These are phyloP conservation scores for Chaetomium sp. DNA, from an alignment of 2,329 filamentous ascomycete genomes.

Conservation along the genomic window DNA sequence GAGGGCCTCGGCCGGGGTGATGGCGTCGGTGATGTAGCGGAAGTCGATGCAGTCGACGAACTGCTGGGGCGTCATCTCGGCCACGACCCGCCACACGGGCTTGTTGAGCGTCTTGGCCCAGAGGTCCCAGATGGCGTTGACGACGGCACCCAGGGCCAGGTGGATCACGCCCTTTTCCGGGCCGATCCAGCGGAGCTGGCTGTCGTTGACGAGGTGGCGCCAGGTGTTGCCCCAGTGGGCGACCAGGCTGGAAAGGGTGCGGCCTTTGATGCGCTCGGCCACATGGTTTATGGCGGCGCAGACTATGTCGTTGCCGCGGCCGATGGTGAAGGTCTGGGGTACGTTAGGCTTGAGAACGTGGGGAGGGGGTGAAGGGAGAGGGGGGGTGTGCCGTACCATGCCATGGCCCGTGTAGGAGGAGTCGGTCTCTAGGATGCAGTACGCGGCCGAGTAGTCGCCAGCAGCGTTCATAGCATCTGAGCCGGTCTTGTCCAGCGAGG, in stretches of 20 bases:
- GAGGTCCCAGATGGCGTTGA: slow-evolving; percentile 94
- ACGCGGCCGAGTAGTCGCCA: slow-evolving; percentile 90
- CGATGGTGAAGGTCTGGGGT: slow-evolving; percentile 73
- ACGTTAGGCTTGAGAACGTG: slow-evolving; percentile 14
- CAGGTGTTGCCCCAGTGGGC: slow-evolving; percentile 77
- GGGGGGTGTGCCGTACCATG: slow-evolving; percentile 58
- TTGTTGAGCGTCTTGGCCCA: slow-evolving; percentile 86
- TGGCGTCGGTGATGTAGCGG: slow-evolving; percentile 90
- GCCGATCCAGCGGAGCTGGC: slow-evolving; percentile 89
- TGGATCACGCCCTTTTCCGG: slow-evolving; percentile 95
- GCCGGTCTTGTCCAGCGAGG: slow-evolving; percentile 94
- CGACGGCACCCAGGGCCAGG: slow-evolving; percentile 83
- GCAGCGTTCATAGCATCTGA: slow-evolving; percentile 97
- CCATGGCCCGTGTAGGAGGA: slow-evolving; percentile 71
- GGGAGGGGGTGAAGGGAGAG: not conserved
- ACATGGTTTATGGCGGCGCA: slow-evolving; percentile 81
- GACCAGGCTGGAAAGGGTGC: slow-evolving; percentile 75
- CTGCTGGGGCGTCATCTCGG: slow-evolving; percentile 87
- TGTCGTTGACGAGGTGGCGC: slow-evolving; percentile 89
- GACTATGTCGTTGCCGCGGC: slow-evolving; percentile 89
- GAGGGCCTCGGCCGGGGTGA: slow-evolving; percentile 82
- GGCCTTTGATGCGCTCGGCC: slow-evolving; percentile 72
- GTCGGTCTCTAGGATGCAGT: slow-evolving; percentile 86
- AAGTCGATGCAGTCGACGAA: slow-evolving; percentile 90
- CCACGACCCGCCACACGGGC: slow-evolving; percentile 87